Evolutionary conservation across 495 filamentous ascomycete species (phyloP), one percentile per base, ranked within the genome.

Genomic region (Acidomyces sp.): DNA sequence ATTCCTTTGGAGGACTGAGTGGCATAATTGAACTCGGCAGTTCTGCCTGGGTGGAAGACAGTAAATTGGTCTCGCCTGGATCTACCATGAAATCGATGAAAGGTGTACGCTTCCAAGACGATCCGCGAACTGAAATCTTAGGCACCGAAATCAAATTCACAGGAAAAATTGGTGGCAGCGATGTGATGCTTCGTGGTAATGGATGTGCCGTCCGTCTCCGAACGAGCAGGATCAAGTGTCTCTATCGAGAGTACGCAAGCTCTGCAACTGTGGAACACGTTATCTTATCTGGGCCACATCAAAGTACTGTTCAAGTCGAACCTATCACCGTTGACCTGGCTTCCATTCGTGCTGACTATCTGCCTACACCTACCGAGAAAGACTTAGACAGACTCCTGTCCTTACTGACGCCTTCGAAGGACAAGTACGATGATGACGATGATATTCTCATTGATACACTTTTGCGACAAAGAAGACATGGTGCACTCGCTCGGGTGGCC

Each of bases 371-470:
- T 0, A 79, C 78, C 39, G 77, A 88, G 36, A 67, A 68, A 20
- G 92, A 99, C 54, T 62, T 99, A 2, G 78, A 82, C 48, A 71
- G 78, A 31, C 69, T 99, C 5, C 62, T 99, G 11, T 78, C 80
- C 22, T 67, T 99, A 17, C 77, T 96, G 31, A 93, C 82, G 7
- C 92, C 92, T 0, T 93, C 86, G 1, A 87, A 84, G 46, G 75
- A 90, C 58, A 86, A 84, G 48, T 95, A 92, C 52, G 86, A 92
- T 40, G 74, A 81, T 32, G 81, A 86, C 45, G 86, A 94, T 51
- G 92, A 95, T 53, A 93, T 99, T 43, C 75, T 99, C 63, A 68
- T 96, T 9, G 90, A 96, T 45, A 94, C 82, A 0, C 68, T 99
- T 2, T 62, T 96, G 17, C 71, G 82, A n/a, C 92, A 99, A 58